These are phyloP conservation scores for Penicillium lividum DNA, from an alignment of 495 filamentous ascomycete species.

Conservation along the genomic window DNA sequence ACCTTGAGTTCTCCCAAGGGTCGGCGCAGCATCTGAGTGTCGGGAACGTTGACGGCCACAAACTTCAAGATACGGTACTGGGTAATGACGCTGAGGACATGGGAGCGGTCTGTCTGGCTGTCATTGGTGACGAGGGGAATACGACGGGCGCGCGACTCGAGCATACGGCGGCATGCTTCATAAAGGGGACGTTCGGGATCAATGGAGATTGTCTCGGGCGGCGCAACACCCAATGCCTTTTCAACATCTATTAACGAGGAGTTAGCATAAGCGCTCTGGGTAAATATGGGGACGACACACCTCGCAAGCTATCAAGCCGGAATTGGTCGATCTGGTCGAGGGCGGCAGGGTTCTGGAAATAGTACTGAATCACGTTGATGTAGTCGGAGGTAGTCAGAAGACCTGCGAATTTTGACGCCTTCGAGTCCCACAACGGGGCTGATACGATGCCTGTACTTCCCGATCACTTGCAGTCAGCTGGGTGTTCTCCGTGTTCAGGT, in stretches of 20 bases:
- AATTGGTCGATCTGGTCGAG: conserved; percentile 91
- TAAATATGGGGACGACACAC: conserved; percentile 43
- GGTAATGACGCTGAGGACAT: conserved; percentile 94
- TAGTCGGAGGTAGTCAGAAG: conserved; percentile 95
- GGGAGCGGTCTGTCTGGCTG: conserved; percentile 88
- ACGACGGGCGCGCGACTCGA: conserved; percentile 85
- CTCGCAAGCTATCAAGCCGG: conserved; percentile 86
- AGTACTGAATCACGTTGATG: conserved; percentile 98
- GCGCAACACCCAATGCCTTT: conserved; percentile 83
- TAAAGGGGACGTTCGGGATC: conserved; percentile 88
- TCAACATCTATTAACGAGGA: conserved; percentile 71
- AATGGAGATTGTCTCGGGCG: conserved; percentile 93
- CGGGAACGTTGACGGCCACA: conserved; percentile 92
- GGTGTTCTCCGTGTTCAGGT: conserved; percentile 12
- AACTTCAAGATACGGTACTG: conserved; percentile 99
- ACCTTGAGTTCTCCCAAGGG: conserved; percentile 81
- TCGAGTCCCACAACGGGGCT: conserved; percentile 96
- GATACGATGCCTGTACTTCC: conserved; percentile 83
- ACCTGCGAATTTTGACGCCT: conserved; percentile 89
- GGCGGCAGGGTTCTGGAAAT: conserved; percentile 95
- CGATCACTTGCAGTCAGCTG: conserved; percentile 30
- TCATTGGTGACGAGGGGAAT: conserved; percentile 95
- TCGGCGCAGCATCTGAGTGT: conserved; percentile 88
- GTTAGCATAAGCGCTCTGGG: background rate
- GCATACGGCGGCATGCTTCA: conserved; percentile 92